A percentile compares a stretch with the other conserved stretches of the same genome.
phyloP scores from a whole-genome alignment of 2,329 filamentous ascomycete genomes.

The Penicillium sp. region DNA sequence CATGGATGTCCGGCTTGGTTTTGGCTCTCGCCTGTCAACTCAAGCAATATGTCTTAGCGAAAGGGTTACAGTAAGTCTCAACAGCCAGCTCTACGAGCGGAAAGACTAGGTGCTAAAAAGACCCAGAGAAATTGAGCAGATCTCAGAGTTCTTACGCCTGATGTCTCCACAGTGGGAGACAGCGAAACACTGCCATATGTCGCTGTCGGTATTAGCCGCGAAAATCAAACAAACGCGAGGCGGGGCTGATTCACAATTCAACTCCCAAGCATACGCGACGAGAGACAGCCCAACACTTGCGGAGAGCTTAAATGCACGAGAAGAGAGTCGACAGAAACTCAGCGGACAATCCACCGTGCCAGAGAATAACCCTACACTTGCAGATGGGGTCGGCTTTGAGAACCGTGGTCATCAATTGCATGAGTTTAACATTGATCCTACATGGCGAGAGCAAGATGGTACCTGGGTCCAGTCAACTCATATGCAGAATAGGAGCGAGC shows the following conservation, averaged over 20 bases:
- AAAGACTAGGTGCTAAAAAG: conserved; percentile 1
- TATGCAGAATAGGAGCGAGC: neutral
- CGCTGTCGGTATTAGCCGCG: conserved; percentile 34
- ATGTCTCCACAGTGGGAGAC: conserved; percentile 46
- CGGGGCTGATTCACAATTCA: neutral
- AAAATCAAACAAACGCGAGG: conserved; percentile 31
- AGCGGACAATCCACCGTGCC: neutral
- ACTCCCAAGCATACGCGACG: conserved; percentile 13
- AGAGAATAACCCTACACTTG: neutral
- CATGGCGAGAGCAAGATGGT: neutral
- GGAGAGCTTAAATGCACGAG: neutral
- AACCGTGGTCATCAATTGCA: neutral
- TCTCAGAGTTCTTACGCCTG: conserved; percentile 32
- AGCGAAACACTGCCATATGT: conserved; percentile 42
- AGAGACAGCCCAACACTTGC: neutral
- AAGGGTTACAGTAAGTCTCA: conserved; percentile 34
- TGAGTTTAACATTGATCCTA: neutral
- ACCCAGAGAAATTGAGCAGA: conserved; percentile 39
- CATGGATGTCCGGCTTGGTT: conserved; percentile 46
- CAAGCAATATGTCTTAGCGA: conserved; percentile 38
- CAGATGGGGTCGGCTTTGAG: neutral
- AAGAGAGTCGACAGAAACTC: neutral
- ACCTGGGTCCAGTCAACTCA: neutral
- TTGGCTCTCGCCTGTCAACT: conserved; percentile 46
- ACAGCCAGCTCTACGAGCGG: neutral